Base-by-base conservation (phyloP, 176 grass and related monocot genomes). In the Poa pratensis region DNA sequence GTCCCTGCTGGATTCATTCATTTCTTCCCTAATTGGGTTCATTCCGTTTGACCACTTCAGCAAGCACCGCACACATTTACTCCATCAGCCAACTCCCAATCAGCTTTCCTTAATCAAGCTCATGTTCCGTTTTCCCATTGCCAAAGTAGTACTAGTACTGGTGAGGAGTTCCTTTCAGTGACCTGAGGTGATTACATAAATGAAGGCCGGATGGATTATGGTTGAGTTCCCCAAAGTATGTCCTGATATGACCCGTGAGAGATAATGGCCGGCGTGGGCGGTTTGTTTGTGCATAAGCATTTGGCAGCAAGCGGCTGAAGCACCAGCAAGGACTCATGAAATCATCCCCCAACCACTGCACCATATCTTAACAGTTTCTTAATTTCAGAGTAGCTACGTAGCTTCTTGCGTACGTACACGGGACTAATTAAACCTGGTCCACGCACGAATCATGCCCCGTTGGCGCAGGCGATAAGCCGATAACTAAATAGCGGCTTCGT, bases 291-390 rank as follows among this genome's bases (percentile, higher is more conserved):
- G 22, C 37, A 17, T 7, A 20, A 66, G n/a, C 84, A 80, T 79
- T 86, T 84, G 80, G 82, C 80, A 45, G 49, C 51, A 20, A 27
- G 18, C 16, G 48, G 14, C 43, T 7, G n/a, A 34, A 53, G 67
- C 46, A 9, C 34, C 23, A 66, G 34, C 77, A 9, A 51, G 51
- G 22, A 53, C 19, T 35, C 13, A 4, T 18, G 82, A 76, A 69
- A 53, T 35, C 76, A 87, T 82, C 78, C 0, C 23, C 19, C 89
- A 87, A 87, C 89, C 69, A 80, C 89, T 81, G 10, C 89, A 84
- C 81, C 75, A 63, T 51, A 51, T 20, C 60, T 76, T 81, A 80
- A 76, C 69, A 51, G 76, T 46, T 52, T 64, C 3, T 73, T 22
- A 51, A 51, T 51, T 5, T 17, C 49, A 49, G 3, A 30, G 0